Evolutionary conservation across 140 eudicot genomes (phyloP).

Genomic region (Anethum foeniculum): DNA sequence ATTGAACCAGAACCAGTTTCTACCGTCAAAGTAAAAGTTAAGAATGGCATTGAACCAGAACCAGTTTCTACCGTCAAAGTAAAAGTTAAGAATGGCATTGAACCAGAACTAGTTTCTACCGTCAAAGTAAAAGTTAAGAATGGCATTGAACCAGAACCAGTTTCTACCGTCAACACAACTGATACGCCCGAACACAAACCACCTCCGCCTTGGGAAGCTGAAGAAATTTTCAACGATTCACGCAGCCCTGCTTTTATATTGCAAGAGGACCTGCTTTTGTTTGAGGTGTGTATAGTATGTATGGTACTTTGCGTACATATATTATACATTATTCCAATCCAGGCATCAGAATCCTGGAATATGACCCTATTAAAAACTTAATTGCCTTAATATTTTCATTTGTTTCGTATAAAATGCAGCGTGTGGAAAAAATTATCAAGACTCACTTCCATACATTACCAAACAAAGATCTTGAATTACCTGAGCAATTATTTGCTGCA

Average conservation of each 20-base stretch:
- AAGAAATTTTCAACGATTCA: not conserved
- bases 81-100: not conserved
- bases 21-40: not conserved
- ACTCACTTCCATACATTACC: not conserved
- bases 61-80: not conserved
- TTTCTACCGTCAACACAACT: not conserved
- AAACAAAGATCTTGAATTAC: not conserved
- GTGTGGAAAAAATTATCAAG: not conserved
- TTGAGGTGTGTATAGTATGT: not conserved
- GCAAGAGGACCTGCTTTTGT: slow-evolving; percentile 2
- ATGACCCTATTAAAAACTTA: not conserved
- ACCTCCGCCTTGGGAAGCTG: not conserved
- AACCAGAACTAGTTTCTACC: no score
- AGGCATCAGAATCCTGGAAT: not conserved
- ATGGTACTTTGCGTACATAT: no score
- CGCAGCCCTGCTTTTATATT: slow-evolving; percentile 9
- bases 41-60: not conserved
- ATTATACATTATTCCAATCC: no score
- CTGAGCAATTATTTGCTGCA: not conserved
- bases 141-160: no score
- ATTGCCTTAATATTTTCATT: no score
- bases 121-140: not conserved
- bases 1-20: no score
- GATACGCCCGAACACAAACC: not conserved
- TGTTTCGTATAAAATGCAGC: slow-evolving; percentile 1